Evolutionary conservation across 1,284 basidiomycete genomes (phyloP).

Genomic region (Lignosus rhinocerotis): DNA sequence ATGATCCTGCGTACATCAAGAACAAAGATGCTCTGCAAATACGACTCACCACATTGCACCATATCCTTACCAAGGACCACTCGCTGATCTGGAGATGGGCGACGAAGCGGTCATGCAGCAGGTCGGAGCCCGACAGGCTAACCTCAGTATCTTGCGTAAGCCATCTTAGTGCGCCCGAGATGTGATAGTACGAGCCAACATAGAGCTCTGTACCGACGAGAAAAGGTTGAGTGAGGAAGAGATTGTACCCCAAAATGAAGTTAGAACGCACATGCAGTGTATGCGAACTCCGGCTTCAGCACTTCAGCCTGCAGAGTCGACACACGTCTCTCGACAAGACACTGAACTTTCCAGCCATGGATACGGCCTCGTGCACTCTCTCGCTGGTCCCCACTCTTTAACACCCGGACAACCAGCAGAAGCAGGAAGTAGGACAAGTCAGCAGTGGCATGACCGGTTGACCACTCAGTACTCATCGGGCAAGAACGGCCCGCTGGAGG

Average conservation of each 20-base stretch:
- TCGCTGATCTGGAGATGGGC: conserved; percentile 9
- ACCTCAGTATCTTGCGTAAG: conserved; percentile 23
- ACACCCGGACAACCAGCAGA: conserved; percentile 49
- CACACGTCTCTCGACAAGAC: background rate
- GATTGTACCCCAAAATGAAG: conserved; percentile 16
- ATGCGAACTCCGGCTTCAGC: too few species aligned
- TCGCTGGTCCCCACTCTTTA: conserved; percentile 66
- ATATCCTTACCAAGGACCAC: conserved; percentile 34
- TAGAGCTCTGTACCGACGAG: conserved; percentile 1
- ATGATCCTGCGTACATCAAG: too few species aligned
- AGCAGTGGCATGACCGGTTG: conserved; percentile 30
- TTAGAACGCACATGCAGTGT: background rate
- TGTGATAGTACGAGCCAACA: conserved; percentile 7
- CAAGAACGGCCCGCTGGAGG: too few species aligned
- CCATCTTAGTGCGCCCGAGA: too few species aligned
- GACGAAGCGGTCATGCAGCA: conserved; percentile 8
- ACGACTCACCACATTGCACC: conserved; percentile 30
- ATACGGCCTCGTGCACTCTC: conserved; percentile 57
- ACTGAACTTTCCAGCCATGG: conserved; percentile 52
- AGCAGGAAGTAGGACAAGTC: conserved; percentile 49
- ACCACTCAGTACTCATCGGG: too few species aligned
- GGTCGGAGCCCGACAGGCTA: conserved; percentile 18
- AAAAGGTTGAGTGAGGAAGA: conserved; percentile 8
- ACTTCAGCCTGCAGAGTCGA: too few species aligned
- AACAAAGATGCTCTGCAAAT: conserved; percentile 21